phyloP scores from a whole-genome alignment of 495 filamentous ascomycete genomes.

The Penicillium crystallinum region DNA sequence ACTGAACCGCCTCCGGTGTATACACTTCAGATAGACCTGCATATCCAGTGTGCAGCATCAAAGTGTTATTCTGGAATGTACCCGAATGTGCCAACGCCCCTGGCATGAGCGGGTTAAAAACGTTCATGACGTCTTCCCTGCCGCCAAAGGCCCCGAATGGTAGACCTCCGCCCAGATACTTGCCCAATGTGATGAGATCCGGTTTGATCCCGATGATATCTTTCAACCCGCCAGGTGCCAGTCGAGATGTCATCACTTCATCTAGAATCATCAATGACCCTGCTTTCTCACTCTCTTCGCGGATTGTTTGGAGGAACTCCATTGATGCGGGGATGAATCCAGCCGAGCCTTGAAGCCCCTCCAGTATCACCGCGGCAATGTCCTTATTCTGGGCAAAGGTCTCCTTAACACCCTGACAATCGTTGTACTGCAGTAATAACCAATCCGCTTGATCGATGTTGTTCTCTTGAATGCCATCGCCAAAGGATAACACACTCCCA shows the following conservation, averaged over 20 bases:
- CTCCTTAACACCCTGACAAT: slow-evolving; percentile 9
- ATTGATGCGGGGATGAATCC: slow-evolving; percentile 39
- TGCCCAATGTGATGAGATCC: slow-evolving; percentile 51
- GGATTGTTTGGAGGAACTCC: slow-evolving; percentile 35
- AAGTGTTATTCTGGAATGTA: slow-evolving; percentile 64
- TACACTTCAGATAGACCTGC: slow-evolving; percentile 1
- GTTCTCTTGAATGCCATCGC: slow-evolving; percentile 7
- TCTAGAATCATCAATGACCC: slow-evolving; percentile 5
- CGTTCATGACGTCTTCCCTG: slow-evolving; percentile 44
- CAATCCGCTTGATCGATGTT: slow-evolving; percentile 27
- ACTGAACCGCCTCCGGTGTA: background rate
- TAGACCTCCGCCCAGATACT: slow-evolving; percentile 55
- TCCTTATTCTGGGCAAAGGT: slow-evolving; percentile 16
- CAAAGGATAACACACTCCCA: slow-evolving; percentile 25
- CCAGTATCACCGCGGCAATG: slow-evolving; percentile 51
- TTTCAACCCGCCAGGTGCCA: slow-evolving; percentile 1
- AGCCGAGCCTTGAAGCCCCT: slow-evolving; percentile 50
- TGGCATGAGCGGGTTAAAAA: slow-evolving; percentile 40
- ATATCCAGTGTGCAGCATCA: slow-evolving; percentile 22
- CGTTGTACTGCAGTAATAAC: slow-evolving; percentile 32
- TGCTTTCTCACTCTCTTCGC: background rate
- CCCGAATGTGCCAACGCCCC: slow-evolving; percentile 46
- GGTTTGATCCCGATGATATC: slow-evolving; percentile 34
- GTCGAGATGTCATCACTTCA: slow-evolving; percentile 8
- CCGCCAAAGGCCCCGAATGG: slow-evolving; percentile 56